phyloP scores from a whole-genome alignment of 176 grass and related monocot species.

The Alloteropsis semialata region DNA sequence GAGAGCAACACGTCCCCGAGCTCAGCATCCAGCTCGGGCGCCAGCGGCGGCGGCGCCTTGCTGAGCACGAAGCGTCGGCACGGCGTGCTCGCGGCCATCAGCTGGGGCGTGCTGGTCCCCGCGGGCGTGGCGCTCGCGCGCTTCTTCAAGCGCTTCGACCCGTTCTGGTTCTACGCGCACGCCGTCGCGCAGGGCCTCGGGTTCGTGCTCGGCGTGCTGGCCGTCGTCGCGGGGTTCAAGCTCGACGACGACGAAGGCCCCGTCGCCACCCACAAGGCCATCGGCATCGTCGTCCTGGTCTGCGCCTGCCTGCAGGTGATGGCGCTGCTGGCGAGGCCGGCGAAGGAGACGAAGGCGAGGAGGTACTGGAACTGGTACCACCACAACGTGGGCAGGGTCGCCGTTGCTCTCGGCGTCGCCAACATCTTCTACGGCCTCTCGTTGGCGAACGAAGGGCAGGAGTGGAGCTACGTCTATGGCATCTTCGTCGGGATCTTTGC shows the following conservation, averaged over 20 bases:
- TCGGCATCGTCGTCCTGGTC: slow-evolving; percentile 30
- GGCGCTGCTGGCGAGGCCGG: slow-evolving; percentile 29
- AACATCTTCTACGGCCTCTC: slow-evolving; percentile 42
- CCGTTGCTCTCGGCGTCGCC: slow-evolving; percentile 22
- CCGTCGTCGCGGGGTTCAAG: slow-evolving; percentile 31
- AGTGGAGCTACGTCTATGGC: slow-evolving; percentile 35
- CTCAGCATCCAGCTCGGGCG: not conserved
- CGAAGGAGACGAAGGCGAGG: slow-evolving; percentile 22
- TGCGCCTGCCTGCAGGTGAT: slow-evolving; percentile 23
- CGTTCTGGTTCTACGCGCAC: slow-evolving; percentile 46
- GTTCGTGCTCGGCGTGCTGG: slow-evolving; percentile 8
- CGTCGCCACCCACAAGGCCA: slow-evolving; percentile 12
- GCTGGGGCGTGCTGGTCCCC: slow-evolving; percentile 33
- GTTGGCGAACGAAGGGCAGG: slow-evolving; percentile 20
- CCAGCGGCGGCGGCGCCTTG: not conserved
- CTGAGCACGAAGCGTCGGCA: slow-evolving; percentile 17
- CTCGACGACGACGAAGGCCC: slow-evolving; percentile 24
- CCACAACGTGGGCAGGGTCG: slow-evolving; percentile 29
- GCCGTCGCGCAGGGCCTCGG: slow-evolving; percentile 22
- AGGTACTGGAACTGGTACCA: slow-evolving; percentile 56
- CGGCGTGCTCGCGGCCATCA: slow-evolving; percentile 10
- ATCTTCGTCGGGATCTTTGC: slow-evolving; percentile 19
- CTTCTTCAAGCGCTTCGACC: slow-evolving; percentile 27
- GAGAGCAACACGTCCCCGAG: not conserved
- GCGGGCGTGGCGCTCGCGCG: slow-evolving; percentile 24